These are phyloP conservation scores for Kingdonia uniflora DNA, from an alignment of 164 flowering plant species.

Conservation along the genomic window DNA sequence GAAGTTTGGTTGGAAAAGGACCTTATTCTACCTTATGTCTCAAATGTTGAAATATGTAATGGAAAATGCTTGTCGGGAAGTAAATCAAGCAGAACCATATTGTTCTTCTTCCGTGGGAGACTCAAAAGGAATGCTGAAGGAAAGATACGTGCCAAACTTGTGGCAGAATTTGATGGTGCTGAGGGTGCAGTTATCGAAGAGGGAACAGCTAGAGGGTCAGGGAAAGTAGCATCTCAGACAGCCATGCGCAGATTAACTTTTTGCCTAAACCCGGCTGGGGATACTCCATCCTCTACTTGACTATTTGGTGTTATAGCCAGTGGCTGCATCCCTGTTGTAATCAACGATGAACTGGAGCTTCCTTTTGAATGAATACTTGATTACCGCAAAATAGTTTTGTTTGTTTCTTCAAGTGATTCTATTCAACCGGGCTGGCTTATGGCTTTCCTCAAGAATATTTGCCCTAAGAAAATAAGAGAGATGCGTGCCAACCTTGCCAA, in stretches of 20 bases:
- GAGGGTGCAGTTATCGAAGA: slow-evolving; percentile 68
- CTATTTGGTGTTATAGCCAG: slow-evolving; percentile 96
- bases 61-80: no score
- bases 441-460: slow-evolving; percentile 41
- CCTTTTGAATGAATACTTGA: slow-evolving; percentile 98
- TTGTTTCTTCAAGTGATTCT: slow-evolving; percentile 91
- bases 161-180: slow-evolving; percentile 46
- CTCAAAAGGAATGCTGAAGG: no score
- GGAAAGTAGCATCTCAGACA: slow-evolving; percentile 77
- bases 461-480: slow-evolving; percentile 36
- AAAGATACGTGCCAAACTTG: slow-evolving; percentile 86
- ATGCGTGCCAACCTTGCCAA: no score
- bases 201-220: slow-evolving; percentile 79
- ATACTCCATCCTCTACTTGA: slow-evolving; percentile 97
- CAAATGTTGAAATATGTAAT: no score
- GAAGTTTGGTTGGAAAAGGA: no score
- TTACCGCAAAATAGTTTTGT: slow-evolving; percentile 78
- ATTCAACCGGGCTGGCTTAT: slow-evolving; percentile 78
- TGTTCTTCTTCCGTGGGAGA: no score
- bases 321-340: slow-evolving; percentile 91
- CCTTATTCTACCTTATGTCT: no score
- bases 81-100: no score
- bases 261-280: slow-evolving; percentile 94
- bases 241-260: slow-evolving; percentile 97
- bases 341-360: slow-evolving; percentile 95